Base-by-base conservation (phyloP, 495 filamentous ascomycete genomes). In the Hypoxylon trugodes region DNA sequence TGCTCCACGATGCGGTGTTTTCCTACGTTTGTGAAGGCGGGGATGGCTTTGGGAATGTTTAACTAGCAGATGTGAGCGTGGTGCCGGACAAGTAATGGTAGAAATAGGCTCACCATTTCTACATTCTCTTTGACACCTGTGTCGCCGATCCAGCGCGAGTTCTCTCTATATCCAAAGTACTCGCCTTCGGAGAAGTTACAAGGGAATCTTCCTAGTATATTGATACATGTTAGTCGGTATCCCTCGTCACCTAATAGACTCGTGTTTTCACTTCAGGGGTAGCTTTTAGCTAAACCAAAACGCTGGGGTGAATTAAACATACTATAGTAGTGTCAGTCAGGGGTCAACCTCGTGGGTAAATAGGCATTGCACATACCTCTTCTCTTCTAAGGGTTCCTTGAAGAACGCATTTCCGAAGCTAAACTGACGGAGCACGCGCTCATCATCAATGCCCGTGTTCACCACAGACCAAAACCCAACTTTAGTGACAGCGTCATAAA, bases 401-500 rank as follows among this genome's bases (percentile, higher is more conserved):
- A 79, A 78, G 41, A 79, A 77, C 1, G 73, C 65, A 59, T 79
- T 73, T 0, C 75, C 76, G 24, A 79, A 52, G 46, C 69, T 74
- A 38, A 76, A 77, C 26, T 79, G 76, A 10, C 73, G 74, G 6
- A 76, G 69, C 1, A 77, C 71, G 15, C 65, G 73, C 13, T 76
- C 74, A 24, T 79, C 75, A 28, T 63, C 61, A 2, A 79, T 51
- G 22, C 76, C 76, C 1, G 60, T 65, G 49, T 68, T 68, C 36
- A 65, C 36, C n/a, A 68, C 54, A 28, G 66, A 69, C 52, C 72
- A 66, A 72, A 76, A 58, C 62, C 83, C 83, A 32, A 83, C 77
- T 38, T 80, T 69, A 30, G 77, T 76, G 0, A 84, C 77, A 6
- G 84, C 84, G 59, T 87, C 78, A 3, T 82, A 76, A 1, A 87